Evolutionary conservation across 768 basidiomycete species (phyloP), one percentile per base, ranked within the genome.

Genomic region (Kwoniella dendrophila): DNA sequence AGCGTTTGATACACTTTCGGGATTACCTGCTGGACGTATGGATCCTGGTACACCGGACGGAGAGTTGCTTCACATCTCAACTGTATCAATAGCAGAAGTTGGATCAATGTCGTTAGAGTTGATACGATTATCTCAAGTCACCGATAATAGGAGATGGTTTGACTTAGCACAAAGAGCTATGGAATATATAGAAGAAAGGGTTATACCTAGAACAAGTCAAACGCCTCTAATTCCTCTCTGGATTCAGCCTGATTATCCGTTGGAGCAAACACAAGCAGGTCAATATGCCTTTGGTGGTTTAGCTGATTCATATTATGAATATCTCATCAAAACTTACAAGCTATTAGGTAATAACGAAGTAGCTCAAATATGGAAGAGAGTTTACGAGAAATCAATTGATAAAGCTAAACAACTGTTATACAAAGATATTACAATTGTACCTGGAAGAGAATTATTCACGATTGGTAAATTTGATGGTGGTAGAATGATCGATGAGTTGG

Each of bases 291-390:
- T 78, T 24, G 82, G 82, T 4, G 82, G 78, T 8, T 58, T 79
- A 58, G 71, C 72, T 16, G 76, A 77, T 56, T 73, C 69, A 32
- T 79, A 79, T 59, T 80, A 80, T 67, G 79, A 80, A 47, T 81
- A 80, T 63, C 69, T 79, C n/a, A 80, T 82, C 77, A 82, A 82
- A 63, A 73, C 79, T 45, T 75, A 76, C 47, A 80, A 81, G 49
- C 72, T 82, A 3, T 69, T 81, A 0, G 75, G 76, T 14, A 68
- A 58, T 18, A 49, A 45, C 11, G 66, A 71, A 7, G 59, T 62
- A 4, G 65, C 70, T 5, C 60, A 75, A n/a, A 77, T 78, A 36
- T 82, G 78, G 64, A 58, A 58, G 12, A 53, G 71, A 8, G 71
- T 82, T 63, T 82, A 82, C 64, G 68, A 63, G 2, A 56, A 62